Conservation (phyloP, 2,329 filamentous ascomycete genomes). For the Phialocephala sp. region DNA sequence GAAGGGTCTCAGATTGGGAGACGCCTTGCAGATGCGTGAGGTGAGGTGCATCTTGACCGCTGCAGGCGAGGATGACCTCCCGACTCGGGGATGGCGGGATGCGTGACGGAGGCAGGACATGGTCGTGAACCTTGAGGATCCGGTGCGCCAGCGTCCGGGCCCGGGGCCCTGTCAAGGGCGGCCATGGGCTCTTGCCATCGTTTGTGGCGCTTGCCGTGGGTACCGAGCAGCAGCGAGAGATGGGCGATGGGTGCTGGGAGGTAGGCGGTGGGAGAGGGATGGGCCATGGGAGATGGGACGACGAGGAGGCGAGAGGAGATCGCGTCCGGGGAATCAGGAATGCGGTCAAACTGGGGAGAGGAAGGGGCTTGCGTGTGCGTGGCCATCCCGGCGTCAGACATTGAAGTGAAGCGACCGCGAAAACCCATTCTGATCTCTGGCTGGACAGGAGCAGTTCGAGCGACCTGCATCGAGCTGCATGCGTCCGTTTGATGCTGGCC, state of each 20-base stretch:
- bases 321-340: constrained; percentile 4
- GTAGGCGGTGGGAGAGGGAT: neutral
- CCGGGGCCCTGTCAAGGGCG: neutral
- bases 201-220: constrained; percentile 32
- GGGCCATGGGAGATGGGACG: neutral
- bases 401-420: neutral
- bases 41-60: constrained; percentile 15
- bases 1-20: constrained; percentile 22
- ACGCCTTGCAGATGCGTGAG: constrained; percentile 18
- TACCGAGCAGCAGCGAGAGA: constrained; percentile 23
- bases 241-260: neutral
- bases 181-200: constrained; percentile 1
- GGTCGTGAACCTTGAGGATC: neutral
- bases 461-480: constrained; percentile 23
- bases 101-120: neutral
- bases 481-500: constrained; percentile 21
- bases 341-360: neutral
- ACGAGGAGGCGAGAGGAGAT: neutral
- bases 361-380: neutral
- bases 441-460: constrained; percentile 22
- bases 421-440: constrained; percentile 13
- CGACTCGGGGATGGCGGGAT: constrained; percentile 8
- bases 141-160: neutral
- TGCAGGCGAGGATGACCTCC: constrained; percentile 9
- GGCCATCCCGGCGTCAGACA: neutral